These are phyloP conservation scores for Calonectria pauciramosa DNA, from an alignment of 2,329 filamentous ascomycete genomes.

Conservation along the genomic window DNA sequence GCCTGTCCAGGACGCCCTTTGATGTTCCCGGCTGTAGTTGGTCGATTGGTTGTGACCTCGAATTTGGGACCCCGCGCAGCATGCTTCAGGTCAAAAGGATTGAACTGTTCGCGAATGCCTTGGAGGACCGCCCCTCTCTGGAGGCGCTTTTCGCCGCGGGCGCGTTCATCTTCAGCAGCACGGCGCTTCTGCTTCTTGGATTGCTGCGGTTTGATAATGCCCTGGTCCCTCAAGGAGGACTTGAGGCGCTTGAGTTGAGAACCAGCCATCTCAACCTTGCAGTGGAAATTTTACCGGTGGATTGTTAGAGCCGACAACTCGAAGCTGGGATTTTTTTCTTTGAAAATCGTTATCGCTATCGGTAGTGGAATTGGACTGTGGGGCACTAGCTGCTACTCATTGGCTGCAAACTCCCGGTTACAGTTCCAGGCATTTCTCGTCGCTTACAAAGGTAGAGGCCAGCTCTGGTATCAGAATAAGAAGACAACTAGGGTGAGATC, in stretches of 20 bases:
- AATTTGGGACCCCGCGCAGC: slow-evolving; percentile 85
- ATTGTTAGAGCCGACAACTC: slow-evolving; percentile 1
- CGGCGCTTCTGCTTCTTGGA: slow-evolving; percentile 95
- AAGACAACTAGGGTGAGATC: not conserved
- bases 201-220: slow-evolving; percentile 90
- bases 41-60: slow-evolving; percentile 79
- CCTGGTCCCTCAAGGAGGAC: slow-evolving; percentile 88
- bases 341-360: slow-evolving; percentile 40
- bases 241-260: slow-evolving; percentile 98
- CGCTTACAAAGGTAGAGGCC: not conserved
- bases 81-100: slow-evolving; percentile 95
- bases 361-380: slow-evolving; percentile 22
- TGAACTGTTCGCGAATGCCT: slow-evolving; percentile 94
- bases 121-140: slow-evolving; percentile 84
- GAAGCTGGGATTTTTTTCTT: slow-evolving; percentile 42
- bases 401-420: not conserved
- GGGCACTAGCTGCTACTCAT: slow-evolving; percentile 2
- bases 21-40: slow-evolving; percentile 68
- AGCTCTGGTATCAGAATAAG: not conserved
- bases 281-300: slow-evolving; percentile 26
- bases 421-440: not conserved
- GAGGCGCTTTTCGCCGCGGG: slow-evolving; percentile 78
- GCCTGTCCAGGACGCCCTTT: slow-evolving; percentile 85
- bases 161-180: slow-evolving; percentile 74
- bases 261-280: slow-evolving; percentile 78